phyloP scores from a whole-genome alignment of 768 basidiomycete species.

The Boletellus emodensis region DNA sequence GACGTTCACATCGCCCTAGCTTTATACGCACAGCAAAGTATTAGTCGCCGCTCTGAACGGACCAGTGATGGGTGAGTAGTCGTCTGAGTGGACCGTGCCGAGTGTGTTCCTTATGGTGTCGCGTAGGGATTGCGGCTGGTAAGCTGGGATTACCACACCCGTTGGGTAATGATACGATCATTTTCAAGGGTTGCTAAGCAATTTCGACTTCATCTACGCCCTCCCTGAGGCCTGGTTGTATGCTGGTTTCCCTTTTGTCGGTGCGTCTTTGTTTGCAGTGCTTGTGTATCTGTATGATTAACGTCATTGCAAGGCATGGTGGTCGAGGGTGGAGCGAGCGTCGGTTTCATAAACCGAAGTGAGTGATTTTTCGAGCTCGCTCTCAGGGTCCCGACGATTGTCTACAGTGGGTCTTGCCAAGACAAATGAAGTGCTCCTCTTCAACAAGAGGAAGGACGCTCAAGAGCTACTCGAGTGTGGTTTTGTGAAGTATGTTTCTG shows the following conservation, averaged over 20 bases:
- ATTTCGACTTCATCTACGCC: conserved; percentile 73
- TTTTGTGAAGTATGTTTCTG: conserved; percentile 56
- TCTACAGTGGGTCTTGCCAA: conserved; percentile 61
- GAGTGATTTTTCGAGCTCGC: conserved; percentile 15
- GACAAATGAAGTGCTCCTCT: conserved; percentile 68
- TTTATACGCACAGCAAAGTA: conserved; percentile 67
- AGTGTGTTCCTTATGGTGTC: conserved; percentile 2
- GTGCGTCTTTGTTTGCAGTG: conserved; percentile 18
- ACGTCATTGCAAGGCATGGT: conserved; percentile 46
- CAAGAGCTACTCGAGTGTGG: conserved; percentile 56
- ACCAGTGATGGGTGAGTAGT: conserved; percentile 60
- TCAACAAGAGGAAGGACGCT: conserved; percentile 62
- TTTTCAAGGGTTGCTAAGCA: conserved; percentile 56
- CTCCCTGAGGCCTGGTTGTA: conserved; percentile 59
- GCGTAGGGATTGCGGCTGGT: conserved; percentile 65
- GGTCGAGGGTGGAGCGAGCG: conserved; percentile 67
- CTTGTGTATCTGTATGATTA: not conserved
- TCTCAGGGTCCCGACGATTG: not conserved
- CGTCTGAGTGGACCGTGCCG: not conserved
- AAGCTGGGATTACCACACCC: not conserved
- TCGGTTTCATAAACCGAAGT: conserved; percentile 65
- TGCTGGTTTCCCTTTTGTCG: conserved; percentile 66
- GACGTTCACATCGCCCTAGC: conserved; percentile 31
- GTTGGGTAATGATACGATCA: not conserved
- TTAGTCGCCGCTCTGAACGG: conserved; percentile 71